Evolutionary conservation across 495 filamentous ascomycete species (phyloP).

Genomic region (Talaromyces trachyspermus): DNA sequence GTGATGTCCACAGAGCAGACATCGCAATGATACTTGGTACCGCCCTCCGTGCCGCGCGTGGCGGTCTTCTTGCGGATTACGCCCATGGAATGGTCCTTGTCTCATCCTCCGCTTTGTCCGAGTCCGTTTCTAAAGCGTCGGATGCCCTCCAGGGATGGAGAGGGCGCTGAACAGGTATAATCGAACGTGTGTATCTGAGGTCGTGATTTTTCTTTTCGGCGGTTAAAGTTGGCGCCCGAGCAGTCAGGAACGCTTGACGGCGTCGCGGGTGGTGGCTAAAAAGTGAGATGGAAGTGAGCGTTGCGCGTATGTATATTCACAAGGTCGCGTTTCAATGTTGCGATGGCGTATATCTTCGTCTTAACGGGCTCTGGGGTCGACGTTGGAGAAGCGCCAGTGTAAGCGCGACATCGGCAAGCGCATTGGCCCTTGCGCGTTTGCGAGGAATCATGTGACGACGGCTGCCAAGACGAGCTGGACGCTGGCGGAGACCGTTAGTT

Average conservation of each 20-base stretch:
- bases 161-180: no score
- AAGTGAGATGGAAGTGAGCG: not conserved
- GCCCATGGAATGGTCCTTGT: conserved; percentile 58
- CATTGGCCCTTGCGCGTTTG: not conserved
- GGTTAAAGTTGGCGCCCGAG: no score
- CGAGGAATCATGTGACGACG: not conserved
- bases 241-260: no score
- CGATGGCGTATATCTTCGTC: not conserved
- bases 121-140: conserved; percentile 24
- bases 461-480: not conserved
- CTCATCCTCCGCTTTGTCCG: conserved; percentile 37
- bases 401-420: conserved; percentile 9
- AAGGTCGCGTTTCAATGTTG: no score
- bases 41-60: conserved; percentile 79
- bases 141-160: conserved; percentile 26
- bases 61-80: conserved; percentile 95
- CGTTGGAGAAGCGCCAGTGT: not conserved
- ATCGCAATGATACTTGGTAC: conserved; percentile 92
- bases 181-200: no score
- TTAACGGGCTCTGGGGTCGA: not conserved
- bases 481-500: not conserved
- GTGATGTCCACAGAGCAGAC: conserved; percentile 93
- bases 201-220: not conserved
- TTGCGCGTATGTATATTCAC: no score
- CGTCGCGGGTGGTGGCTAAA: not conserved